phyloP scores from a whole-genome alignment of 1,284 basidiomycete genomes.

The Cryptococcus floricola region DNA sequence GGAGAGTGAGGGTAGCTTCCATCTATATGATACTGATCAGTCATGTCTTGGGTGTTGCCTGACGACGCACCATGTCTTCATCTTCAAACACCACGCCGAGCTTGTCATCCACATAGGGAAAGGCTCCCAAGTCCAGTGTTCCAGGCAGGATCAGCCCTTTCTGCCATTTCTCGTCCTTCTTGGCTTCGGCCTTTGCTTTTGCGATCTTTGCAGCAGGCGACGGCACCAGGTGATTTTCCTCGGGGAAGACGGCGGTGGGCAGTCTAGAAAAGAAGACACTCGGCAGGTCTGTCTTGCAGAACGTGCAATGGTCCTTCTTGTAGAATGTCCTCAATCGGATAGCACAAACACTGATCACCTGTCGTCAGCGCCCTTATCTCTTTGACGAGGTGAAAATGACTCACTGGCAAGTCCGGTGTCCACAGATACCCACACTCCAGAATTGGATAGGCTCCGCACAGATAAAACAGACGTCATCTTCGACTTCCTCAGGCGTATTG shows the following conservation, averaged over 20 bases:
- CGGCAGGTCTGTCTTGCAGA: constrained; percentile 88
- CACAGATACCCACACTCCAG: constrained; percentile 82
- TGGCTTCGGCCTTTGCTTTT: constrained; percentile 33
- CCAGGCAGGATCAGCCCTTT: constrained; percentile 39
- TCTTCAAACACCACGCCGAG: constrained; percentile 83
- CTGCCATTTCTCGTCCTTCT: constrained; percentile 41
- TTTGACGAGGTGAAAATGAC: constrained; percentile 8
- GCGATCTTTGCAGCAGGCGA: constrained; percentile 47
- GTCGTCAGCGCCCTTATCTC: constrained; percentile 9
- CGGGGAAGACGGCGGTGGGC: constrained; percentile 60
- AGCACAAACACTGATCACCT: constrained; percentile 63
- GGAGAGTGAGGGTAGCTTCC: constrained; percentile 86
- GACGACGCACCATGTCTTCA: constrained; percentile 61
- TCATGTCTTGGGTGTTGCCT: background rate
- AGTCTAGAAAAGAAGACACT: constrained; percentile 78
- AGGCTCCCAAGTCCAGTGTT: constrained; percentile 37
- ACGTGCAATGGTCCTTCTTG: constrained; percentile 89
- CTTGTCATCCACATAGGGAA: constrained; percentile 67
- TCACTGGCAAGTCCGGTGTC: constrained; percentile 59
- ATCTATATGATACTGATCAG: constrained; percentile 53
- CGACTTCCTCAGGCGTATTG: constrained; percentile 20
- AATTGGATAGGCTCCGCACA: constrained; percentile 93
- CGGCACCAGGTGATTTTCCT: constrained; percentile 56
- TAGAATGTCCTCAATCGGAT: constrained; percentile 87
- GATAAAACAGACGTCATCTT: constrained; percentile 74